phyloP scores from a whole-genome alignment of 2,329 filamentous ascomycete genomes.

The Colletotrichum sp. region DNA sequence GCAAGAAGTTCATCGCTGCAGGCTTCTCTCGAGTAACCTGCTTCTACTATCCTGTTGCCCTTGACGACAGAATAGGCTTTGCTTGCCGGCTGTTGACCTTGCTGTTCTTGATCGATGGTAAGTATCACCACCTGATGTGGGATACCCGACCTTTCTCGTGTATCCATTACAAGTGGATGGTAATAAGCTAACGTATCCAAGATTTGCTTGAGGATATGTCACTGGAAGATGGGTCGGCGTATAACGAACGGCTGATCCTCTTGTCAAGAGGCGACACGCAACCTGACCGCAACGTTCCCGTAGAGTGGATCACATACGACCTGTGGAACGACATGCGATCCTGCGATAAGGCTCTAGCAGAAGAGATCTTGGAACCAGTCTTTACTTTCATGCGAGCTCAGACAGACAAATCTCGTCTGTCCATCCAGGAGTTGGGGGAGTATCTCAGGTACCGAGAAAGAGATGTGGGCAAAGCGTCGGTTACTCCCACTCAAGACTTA shows the following conservation, averaged over 20 bases:
- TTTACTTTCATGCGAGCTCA: not conserved
- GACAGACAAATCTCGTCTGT: not conserved
- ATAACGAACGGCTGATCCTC: not conserved
- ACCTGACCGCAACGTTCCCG: not conserved
- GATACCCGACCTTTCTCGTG: not conserved
- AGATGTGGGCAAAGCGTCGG: constrained; percentile 1
- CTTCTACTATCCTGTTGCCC: not conserved
- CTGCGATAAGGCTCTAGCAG: not conserved
- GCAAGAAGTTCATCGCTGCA: not conserved
- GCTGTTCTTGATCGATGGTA: not conserved
- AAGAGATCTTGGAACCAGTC: not conserved
- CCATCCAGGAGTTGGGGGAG: not conserved
- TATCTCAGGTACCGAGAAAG: not conserved
- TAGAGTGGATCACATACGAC: not conserved
- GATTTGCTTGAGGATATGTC: not conserved
- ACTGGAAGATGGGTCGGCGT: not conserved
- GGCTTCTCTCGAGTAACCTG: not conserved
- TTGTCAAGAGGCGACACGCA: not conserved
- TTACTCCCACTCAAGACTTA: not conserved
- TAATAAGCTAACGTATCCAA: not conserved
- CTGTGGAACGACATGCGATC: not conserved
- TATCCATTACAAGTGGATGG: not conserved
- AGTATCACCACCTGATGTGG: not conserved
- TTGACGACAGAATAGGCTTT: not conserved
- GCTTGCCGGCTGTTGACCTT: not conserved